Base-by-base conservation (phyloP, 306 rosid species). In the Phaseolus lunatus region DNA sequence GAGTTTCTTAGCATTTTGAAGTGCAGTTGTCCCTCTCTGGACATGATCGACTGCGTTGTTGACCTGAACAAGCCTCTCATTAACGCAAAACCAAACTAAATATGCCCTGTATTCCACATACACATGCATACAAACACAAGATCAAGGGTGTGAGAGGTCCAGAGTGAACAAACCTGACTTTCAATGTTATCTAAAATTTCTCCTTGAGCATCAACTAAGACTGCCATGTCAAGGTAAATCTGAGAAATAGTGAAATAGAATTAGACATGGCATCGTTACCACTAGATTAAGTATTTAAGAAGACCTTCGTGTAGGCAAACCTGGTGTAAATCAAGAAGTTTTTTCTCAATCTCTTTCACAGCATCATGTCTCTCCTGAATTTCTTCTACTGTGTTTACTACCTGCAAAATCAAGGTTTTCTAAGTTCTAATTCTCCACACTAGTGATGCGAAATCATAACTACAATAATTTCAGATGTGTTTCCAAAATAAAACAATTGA, bases 141-240 rank as follows among this genome's bases (percentile, higher is more conserved):
- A 58, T 43, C 33, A 48, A 83, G 86, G 59, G 56, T 41, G 71
- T 24, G 18, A 4, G 23, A 72, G 27, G 23, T 2, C 4, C 26
- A 53, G 43, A 18, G 56, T 13, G 35, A 78, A 72, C 89, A 71
- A 76, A 95, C 98, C 98, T 95, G 98, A 78, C 88, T 88, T 86
- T 95, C 98, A 14, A 95, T 95, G 95, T 92, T 92, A 72, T 95
- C 98, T 76, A 95, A 73, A 72, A 88, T 78, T 84, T 90, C 96
- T 80, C 96, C 96, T 84, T 95, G 98, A 54, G 97, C 96, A n/a
- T 92, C 98, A 27, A 95, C 96, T 70, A 95, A 81, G 59, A 92
- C 98, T 3, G 98, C 97, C 96, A 92, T 86, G 80, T 92, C 97
- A 7, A 94, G 96, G 86, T 92, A 94, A 66, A 94, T 88, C 98